Conservation (phyloP, 2,329 filamentous ascomycete genomes). For the Corniculantispora saksenae region DNA sequence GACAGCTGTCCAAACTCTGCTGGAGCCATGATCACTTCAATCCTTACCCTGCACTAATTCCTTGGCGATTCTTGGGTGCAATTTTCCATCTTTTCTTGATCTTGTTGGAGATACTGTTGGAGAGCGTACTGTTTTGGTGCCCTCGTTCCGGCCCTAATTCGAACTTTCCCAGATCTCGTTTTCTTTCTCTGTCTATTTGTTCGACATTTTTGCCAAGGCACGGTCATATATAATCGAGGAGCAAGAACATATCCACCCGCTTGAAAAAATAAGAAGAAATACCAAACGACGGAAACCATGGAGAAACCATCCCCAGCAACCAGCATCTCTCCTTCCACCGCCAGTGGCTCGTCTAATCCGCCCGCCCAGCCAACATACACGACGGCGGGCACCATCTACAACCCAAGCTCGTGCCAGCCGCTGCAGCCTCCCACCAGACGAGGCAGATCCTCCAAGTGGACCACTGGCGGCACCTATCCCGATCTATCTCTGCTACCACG, state of each 20-base stretch:
- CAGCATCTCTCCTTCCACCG: conserved; percentile 26
- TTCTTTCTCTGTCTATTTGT: conserved; percentile 1
- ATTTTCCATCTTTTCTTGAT: conserved; percentile 8
- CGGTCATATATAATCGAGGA: conserved; percentile 13
- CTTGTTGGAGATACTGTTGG: background rate
- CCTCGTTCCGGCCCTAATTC: conserved; percentile 1
- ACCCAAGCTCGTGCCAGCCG: conserved; percentile 46
- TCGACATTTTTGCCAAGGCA: conserved; percentile 11
- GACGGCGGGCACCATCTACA: conserved; percentile 58
- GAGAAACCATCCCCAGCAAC: conserved; percentile 31
- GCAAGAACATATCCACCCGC: conserved; percentile 8
- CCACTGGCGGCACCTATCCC: conserved; percentile 30
- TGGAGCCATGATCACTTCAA: background rate
- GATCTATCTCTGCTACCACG: conserved; percentile 40
- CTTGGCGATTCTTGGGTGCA: conserved; percentile 13
- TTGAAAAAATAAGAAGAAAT: conserved; percentile 8
- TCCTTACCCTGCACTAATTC: background rate
- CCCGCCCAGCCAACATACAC: conserved; percentile 49
- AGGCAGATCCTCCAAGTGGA: conserved; percentile 48
- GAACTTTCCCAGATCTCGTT: conserved; percentile 15
- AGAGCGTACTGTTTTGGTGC: conserved; percentile 9
- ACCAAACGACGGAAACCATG: conserved; percentile 28
- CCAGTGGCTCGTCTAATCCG: conserved; percentile 25
- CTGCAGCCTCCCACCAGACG: conserved; percentile 54
- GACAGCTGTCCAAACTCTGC: background rate